Evolutionary conservation across 345 rosid species (phyloP).

Genomic region (Sonneratia caseolaris): DNA sequence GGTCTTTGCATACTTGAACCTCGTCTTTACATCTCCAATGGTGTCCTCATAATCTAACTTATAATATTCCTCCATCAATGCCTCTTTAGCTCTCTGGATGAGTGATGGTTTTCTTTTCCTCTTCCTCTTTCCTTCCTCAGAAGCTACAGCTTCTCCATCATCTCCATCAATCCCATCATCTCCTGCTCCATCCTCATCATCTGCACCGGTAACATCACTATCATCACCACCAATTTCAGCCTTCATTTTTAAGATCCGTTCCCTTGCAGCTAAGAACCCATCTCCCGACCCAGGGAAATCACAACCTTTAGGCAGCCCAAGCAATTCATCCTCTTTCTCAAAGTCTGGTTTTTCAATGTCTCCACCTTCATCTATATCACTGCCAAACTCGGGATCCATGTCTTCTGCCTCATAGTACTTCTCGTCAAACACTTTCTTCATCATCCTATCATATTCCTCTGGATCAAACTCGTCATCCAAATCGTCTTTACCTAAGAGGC

Average conservation of each 20-base stretch:
- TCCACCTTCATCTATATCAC: slow-evolving; percentile 33
- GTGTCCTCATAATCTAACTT: slow-evolving; percentile 90
- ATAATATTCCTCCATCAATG: slow-evolving; percentile 79
- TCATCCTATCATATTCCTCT: slow-evolving; percentile 61
- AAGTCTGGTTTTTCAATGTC: slow-evolving; percentile 70
- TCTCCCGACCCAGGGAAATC: slow-evolving; percentile 38
- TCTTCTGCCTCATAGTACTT: slow-evolving; percentile 62
- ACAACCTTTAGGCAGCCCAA: slow-evolving; percentile 72
- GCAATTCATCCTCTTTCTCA: slow-evolving; percentile 74
- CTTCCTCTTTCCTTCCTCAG: slow-evolving; percentile 50
- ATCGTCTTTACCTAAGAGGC: slow-evolving; percentile 23
- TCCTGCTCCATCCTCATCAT: slow-evolving; percentile 10
- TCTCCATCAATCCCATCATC: slow-evolving; percentile 4
- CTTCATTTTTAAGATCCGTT: slow-evolving; percentile 36
- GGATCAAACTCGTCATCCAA: slow-evolving; percentile 82
- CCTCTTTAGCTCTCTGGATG: slow-evolving; percentile 55
- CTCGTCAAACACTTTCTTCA: slow-evolving; percentile 58
- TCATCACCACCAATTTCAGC: slow-evolving; percentile 17
- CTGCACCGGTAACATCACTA: slow-evolving; percentile 14
- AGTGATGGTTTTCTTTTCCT: slow-evolving; percentile 57
- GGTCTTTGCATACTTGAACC: slow-evolving; percentile 76
- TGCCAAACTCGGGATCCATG: slow-evolving; percentile 30
- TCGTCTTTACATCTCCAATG: slow-evolving; percentile 73
- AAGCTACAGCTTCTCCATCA: slow-evolving; percentile 12
- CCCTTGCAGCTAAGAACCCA: slow-evolving; percentile 61